Base-by-base conservation (phyloP, 2,329 filamentous ascomycete genomes). In the Ambrosiella beaveri region DNA sequence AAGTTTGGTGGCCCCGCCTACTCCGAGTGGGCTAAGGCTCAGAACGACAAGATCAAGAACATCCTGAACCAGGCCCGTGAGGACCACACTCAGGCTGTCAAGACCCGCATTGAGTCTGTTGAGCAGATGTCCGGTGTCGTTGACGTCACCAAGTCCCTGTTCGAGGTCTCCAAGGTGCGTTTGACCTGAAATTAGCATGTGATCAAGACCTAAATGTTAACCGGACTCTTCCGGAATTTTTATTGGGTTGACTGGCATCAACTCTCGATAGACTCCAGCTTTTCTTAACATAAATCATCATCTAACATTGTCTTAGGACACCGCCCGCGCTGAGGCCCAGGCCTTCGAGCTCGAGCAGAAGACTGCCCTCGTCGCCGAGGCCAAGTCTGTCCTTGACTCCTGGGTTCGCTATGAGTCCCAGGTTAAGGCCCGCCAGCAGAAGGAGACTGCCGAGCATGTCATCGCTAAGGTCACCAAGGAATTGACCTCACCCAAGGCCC, bases 381-480 rank as follows among this genome's bases (percentile, higher is more conserved):
- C 91, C 69, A 98, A 96, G 85, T 69, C 80, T 62, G 93, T 97
- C 61, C 84, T 98, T 64, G 93, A 98, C 73, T 96, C 89, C 60
- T 98, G 93, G 94, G 90, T 97, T 64, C 86, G 93, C 71, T 98
- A 98, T 74, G 93, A 98, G 79, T 78, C 86, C 67, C 93, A 97
- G 79, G 90, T 98, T 70, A 98, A 97, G 86, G 86, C 91, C 78
- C 86, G 93, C 72, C 89, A 98, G 79, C 93, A 98, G 81, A 85
- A 80, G 74, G 93, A 98, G 80, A 82, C 98, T 64, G 88, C 93
- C 64, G 84, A 95, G 70, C 82, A 76, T 72, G 79, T 98, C 73
- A 97, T 98, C 68, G 82, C 86, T 78, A 98, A 96, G 83, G 93
- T 97, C 70, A 85, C 87, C 74, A 97, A 97, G 83, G 91, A 97